Base-by-base conservation (phyloP, 495 filamentous ascomycete genomes). In the Cladorrhinum samala region DNA sequence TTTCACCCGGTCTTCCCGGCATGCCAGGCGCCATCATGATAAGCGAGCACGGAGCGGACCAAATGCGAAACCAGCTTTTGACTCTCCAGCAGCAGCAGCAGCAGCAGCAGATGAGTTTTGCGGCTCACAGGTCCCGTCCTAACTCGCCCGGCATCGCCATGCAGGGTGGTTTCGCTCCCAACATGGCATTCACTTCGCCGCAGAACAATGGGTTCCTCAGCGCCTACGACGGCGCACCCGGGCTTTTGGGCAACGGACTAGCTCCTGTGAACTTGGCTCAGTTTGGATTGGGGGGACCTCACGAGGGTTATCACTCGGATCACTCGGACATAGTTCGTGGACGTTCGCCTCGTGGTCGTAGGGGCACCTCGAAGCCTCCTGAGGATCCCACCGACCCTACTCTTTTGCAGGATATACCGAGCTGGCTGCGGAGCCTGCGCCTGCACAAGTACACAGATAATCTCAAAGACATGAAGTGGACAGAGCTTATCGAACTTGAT, bases 391-490 rank as follows among this genome's bases (percentile, higher is more conserved):
- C 92, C 11, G 94, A 98, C 67, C 86, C 88, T 9, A 81, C 76
- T 41, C 81, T 98, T 57, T 76, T 98, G 68, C 89, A 94, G 75
- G 93, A 98, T 66, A 95, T 98, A 59, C 91, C 94, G 57, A 84
- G 81, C 67, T 98, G 93, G 93, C 77, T 98, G 66, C 84, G 93
- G 72, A 96, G 89, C 68, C 77, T 97, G 63, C 84, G 93, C 54
- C 76, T 98, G 59, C 93, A 98, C 75, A 98, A 98, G 75, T 98
- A 98, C 71, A 98, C 93, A 33, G 93, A 98, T 57, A 91, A 97
- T 65, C 72, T 98, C 61, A 98, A 97, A 72, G 91, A 96, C 66
- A 79, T 97, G 69, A 89, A 92, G 58, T 98, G 93, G 93, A 86
- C 81, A n/a, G 92, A 98, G 14, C 64, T 98, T 61, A 72, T 98